A percentile compares a stretch with the other conserved stretches of the same genome.
Evolutionary conservation across 2,329 filamentous ascomycete genomes (phyloP).

Genomic region (Trichoderma asperellum): DNA sequence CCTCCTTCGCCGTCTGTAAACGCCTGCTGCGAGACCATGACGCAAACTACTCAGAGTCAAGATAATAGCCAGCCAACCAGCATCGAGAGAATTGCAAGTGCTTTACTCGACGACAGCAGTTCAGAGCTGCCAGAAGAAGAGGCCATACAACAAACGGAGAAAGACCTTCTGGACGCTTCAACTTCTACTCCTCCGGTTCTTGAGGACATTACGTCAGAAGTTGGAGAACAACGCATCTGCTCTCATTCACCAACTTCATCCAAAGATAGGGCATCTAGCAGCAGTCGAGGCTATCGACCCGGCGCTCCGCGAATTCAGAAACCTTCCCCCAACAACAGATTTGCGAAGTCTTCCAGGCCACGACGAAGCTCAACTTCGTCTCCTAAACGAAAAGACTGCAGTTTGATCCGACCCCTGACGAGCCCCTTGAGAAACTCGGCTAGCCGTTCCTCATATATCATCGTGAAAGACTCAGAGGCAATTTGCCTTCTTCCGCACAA

Average conservation of each 20-base stretch:
- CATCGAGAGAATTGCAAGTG: conserved; percentile 40
- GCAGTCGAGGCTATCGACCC: neutral
- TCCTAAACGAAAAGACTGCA: conserved; percentile 30
- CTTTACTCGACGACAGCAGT: conserved; percentile 36
- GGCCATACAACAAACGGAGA: conserved; percentile 4
- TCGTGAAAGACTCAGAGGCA: neutral
- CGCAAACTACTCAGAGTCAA: conserved; percentile 26
- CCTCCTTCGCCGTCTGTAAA: conserved; percentile 13
- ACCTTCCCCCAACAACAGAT: conserved; percentile 25
- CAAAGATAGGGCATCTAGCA: neutral
- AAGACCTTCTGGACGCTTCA: neutral
- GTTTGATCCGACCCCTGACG: conserved; percentile 30
- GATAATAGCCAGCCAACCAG: conserved; percentile 23
- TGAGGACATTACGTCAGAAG: neutral
- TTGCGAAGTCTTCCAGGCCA: neutral
- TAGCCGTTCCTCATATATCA: conserved; percentile 32
- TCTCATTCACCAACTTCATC: neutral
- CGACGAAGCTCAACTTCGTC: conserved; percentile 28
- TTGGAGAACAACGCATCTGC: neutral
- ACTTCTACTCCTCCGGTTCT: neutral
- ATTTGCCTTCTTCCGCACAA: conserved; percentile 22
- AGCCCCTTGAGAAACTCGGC: conserved; percentile 29
- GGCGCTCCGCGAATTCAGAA: conserved; percentile 29
- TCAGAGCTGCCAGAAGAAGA: conserved; percentile 25
- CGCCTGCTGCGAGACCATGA: conserved; percentile 27